Evolutionary conservation across 495 filamentous ascomycete species (phyloP).

Genomic region (Xanthoparmelia taractica): DNA sequence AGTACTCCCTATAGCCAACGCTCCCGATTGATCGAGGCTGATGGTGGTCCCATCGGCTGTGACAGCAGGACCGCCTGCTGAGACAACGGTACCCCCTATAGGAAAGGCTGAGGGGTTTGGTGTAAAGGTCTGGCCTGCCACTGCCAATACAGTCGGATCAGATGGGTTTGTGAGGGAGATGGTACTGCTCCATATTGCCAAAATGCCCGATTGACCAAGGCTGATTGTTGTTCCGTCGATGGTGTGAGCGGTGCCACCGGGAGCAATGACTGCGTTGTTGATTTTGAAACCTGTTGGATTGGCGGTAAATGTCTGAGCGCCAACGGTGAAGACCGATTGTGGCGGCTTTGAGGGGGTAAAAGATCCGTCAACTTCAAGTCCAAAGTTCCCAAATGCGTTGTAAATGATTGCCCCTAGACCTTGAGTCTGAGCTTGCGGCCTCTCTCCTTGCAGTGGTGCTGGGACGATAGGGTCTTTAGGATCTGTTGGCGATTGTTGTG

Average conservation of each 20-base stretch:
- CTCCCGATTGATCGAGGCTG: background rate
- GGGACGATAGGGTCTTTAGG: background rate
- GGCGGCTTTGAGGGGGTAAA: slow-evolving; percentile 2
- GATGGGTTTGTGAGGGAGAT: background rate
- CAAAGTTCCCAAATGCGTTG: background rate
- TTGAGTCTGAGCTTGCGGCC: background rate
- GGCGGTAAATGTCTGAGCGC: slow-evolving; percentile 9
- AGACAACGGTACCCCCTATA: background rate
- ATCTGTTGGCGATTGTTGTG: background rate
- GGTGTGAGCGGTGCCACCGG: background rate
- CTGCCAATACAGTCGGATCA: background rate
- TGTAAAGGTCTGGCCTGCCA: slow-evolving; percentile 4
- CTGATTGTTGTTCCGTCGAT: slow-evolving; percentile 10
- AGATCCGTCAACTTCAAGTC: background rate
- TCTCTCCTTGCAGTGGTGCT: background rate
- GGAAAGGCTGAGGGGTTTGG: background rate
- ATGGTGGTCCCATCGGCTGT: background rate
- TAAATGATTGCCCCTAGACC: slow-evolving; percentile 13
- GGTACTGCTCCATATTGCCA: background rate
- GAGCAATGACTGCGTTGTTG: slow-evolving; percentile 14
- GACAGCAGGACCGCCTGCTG: background rate
- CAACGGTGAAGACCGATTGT: slow-evolving; percentile 10
- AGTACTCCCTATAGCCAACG: background rate
- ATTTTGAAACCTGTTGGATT: slow-evolving; percentile 12
- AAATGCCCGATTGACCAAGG: background rate